Evolutionary conservation across 106 monocot genomes (phyloP).

Genomic region (Phalaenopsis aphrodite): DNA sequence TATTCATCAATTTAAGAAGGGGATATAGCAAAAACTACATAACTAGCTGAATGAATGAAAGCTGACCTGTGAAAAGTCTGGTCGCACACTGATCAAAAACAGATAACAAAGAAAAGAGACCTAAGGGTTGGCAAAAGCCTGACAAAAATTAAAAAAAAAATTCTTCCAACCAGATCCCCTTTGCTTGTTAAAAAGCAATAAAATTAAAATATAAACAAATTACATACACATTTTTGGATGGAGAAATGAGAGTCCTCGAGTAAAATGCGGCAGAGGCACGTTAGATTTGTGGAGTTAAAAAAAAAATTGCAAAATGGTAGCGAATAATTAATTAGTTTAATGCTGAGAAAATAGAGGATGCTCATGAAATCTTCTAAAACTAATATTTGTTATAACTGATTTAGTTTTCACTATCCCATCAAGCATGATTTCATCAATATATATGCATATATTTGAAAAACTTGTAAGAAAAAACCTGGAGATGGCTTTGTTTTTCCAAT

Average conservation of each 20-base stretch:
- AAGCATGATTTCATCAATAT: background rate
- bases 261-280: slow-evolving; percentile 49
- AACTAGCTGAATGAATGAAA: slow-evolving; percentile 11
- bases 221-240: slow-evolving; percentile 72
- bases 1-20: background rate
- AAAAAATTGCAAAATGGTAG: slow-evolving; percentile 34
- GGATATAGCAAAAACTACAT: background rate
- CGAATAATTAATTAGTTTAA: too few species aligned
- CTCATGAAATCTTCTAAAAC: too few species aligned
- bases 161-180: background rate
- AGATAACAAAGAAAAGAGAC: slow-evolving; percentile 17
- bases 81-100: slow-evolving; percentile 12
- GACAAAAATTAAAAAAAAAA: background rate
- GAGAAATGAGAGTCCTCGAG: slow-evolving; percentile 36
- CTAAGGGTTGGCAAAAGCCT: slow-evolving; percentile 9
- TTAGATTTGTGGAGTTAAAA: slow-evolving; percentile 54
- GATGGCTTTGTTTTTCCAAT: slow-evolving; percentile 8
- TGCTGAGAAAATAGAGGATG: too few species aligned
- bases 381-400: too few species aligned
- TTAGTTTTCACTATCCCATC: background rate
- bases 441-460: background rate
- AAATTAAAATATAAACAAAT: slow-evolving; percentile 25
- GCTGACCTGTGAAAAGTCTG: slow-evolving; percentile 16
- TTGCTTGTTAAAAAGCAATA: slow-evolving; percentile 8
- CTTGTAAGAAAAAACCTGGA: slow-evolving; percentile 4